A percentile compares a stretch with the other conserved stretches of the same genome.
phyloP scores from a whole-genome alignment of 768 basidiomycete species.

The Hypsizygus marmoreus region DNA sequence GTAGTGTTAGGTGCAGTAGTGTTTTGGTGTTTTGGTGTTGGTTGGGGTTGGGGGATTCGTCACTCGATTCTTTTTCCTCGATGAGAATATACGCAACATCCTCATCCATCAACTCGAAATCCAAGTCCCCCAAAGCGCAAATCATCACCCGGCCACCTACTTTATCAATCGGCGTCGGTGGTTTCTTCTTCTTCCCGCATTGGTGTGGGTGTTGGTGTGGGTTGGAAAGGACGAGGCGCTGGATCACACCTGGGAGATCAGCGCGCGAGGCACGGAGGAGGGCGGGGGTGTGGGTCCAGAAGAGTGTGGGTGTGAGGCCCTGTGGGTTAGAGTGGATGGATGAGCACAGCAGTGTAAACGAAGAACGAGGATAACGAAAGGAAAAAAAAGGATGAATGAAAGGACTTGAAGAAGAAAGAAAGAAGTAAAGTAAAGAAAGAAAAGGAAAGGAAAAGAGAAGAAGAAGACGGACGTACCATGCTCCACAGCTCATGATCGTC shows the following conservation, averaged over 20 bases:
- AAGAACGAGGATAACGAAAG: too few species aligned
- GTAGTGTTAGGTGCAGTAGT: conserved; percentile 14
- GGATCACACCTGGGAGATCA: too few species aligned
- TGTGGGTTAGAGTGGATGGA: too few species aligned
- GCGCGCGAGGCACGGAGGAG: too few species aligned
- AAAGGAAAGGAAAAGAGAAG: conserved; percentile 3
- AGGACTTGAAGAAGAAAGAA: conserved; percentile 4
- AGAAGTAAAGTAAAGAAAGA: neutral
- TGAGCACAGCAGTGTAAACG: too few species aligned
- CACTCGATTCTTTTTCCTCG: neutral
- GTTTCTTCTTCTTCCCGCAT: conserved; percentile 25
- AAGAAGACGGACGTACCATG: conserved; percentile 44
- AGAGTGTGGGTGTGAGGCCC: conserved; percentile 76
- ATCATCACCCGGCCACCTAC: conserved; percentile 11
- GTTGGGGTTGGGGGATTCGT: neutral
- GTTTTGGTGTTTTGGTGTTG: neutral
- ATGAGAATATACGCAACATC: conserved; percentile 11
- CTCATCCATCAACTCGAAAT: conserved; percentile 1
- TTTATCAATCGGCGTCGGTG: conserved; percentile 10
- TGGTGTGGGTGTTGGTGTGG: neutral
- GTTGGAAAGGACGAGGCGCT: conserved; percentile 24
- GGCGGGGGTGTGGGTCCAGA: conserved; percentile 59
- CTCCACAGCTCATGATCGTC: conserved; percentile 95
- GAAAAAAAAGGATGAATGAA: conserved; percentile 11
- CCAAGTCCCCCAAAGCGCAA: conserved; percentile 12